phyloP scores from a whole-genome alignment of 148 eudicot species.

The Cornus kousa region DNA sequence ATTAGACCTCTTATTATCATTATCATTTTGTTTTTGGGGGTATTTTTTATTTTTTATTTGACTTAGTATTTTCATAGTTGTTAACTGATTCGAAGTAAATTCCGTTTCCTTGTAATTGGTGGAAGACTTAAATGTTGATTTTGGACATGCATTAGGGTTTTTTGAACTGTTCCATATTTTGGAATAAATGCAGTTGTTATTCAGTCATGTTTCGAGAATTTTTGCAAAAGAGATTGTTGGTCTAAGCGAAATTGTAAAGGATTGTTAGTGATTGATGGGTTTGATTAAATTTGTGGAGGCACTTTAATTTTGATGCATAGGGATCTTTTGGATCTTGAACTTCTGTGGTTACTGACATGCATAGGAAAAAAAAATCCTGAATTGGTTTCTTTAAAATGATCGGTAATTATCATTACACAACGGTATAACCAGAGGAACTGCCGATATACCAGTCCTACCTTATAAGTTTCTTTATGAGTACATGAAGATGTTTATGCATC shows the following conservation, averaged over 20 bases:
- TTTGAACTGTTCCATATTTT: neutral
- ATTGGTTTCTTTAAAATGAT: neutral
- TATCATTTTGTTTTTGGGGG: too few species aligned
- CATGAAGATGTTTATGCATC: neutral
- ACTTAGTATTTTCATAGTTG: neutral
- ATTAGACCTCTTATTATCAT: neutral
- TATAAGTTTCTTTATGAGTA: too few species aligned
- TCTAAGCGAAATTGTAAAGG: neutral
- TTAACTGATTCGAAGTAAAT: neutral
- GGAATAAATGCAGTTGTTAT: neutral
- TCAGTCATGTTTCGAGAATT: neutral
- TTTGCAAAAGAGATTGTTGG: neutral
- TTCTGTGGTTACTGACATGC: too few species aligned
- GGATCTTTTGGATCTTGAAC: slow-evolving; percentile 6
- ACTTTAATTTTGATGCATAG: neutral
- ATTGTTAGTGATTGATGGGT: neutral
- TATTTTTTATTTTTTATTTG: neutral
- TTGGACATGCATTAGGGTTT: neutral
- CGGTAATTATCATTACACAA: neutral
- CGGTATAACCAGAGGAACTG: too few species aligned
- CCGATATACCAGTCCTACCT: too few species aligned
- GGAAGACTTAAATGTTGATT: neutral
- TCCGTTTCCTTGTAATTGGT: too few species aligned
- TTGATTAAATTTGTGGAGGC: neutral
- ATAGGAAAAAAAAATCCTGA: neutral